These are phyloP conservation scores for Eleusine coracana DNA, from an alignment of 176 grass and related monocot genomes.

Conservation along the genomic window DNA sequence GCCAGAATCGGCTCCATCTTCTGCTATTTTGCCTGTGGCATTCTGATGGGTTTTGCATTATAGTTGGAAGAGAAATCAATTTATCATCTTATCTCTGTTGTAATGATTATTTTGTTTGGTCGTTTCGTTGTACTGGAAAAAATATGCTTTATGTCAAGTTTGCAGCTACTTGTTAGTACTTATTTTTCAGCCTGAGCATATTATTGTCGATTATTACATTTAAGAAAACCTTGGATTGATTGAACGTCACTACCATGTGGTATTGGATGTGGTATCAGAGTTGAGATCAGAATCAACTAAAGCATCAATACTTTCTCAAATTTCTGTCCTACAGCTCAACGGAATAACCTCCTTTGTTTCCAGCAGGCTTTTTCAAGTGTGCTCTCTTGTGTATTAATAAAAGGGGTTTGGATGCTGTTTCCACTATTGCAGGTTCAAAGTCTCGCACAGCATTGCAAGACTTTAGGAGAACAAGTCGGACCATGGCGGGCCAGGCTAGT, in stretches of 20 bases:
- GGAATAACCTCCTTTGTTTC: neutral
- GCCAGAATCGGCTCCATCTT: neutral
- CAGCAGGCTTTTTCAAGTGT: conserved; percentile 16
- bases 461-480: conserved; percentile 18
- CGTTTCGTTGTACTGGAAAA: conserved; percentile 21
- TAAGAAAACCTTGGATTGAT: conserved; percentile 4
- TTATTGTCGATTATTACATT: neutral
- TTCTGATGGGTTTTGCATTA: neutral
- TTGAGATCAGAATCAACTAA: conserved; percentile 1
- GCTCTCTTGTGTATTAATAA: conserved; percentile 5
- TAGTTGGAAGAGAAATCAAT: neutral
- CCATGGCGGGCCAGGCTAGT: conserved; percentile 12
- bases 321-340: neutral
- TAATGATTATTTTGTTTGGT: neutral
- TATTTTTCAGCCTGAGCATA: neutral
- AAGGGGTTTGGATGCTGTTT: neutral
- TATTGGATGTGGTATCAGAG: neutral
- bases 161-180: neutral
- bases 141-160: neutral
- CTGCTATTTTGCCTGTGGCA: neutral
- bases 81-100: neutral
- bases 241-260: neutral
- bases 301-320: neutral
- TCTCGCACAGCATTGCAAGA: conserved; percentile 31
- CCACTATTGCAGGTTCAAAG: conserved; percentile 31